Conservation (phyloP, 2,329 filamentous ascomycete species). For the Malbranchea zuffiana region DNA sequence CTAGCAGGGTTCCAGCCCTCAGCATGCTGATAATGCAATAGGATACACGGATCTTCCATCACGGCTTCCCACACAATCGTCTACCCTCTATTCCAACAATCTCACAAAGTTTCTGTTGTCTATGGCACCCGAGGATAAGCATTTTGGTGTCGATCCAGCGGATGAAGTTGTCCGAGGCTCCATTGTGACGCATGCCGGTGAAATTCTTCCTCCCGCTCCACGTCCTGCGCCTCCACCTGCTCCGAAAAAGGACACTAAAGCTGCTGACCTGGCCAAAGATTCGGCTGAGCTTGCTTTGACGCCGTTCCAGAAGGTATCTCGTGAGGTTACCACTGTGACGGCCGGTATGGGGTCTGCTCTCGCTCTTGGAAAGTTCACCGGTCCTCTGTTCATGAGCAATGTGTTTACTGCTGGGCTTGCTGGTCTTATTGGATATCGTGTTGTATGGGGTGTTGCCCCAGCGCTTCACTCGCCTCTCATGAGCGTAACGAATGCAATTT, state of each 20-base stretch:
- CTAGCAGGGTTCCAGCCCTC: slow-evolving; percentile 12
- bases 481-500: slow-evolving; percentile 90
- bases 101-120: slow-evolving; percentile 81
- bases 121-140: slow-evolving; percentile 64
- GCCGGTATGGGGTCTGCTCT: slow-evolving; percentile 66
- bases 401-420: slow-evolving; percentile 75
- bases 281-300: slow-evolving; percentile 57
- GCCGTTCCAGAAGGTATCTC: slow-evolving; percentile 67
- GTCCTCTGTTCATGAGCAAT: slow-evolving; percentile 78
- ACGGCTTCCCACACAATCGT: slow-evolving; percentile 75
- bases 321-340: slow-evolving; percentile 64
- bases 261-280: slow-evolving; percentile 35
- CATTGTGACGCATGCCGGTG: slow-evolving; percentile 69
- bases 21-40: slow-evolving; percentile 18
- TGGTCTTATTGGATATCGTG: slow-evolving; percentile 75
- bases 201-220: slow-evolving; percentile 64
- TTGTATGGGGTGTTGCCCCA: slow-evolving; percentile 75
- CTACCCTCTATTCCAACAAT: slow-evolving; percentile 86
- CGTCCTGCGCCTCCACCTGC: slow-evolving; percentile 51
- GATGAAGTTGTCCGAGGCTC: slow-evolving; percentile 80
- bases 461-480: slow-evolving; percentile 81
- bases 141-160: slow-evolving; percentile 66
- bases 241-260: slow-evolving; percentile 41
- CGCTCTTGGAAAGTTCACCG: slow-evolving; percentile 67
- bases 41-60: slow-evolving; percentile 82